phyloP scores from a whole-genome alignment of 2,329 filamentous ascomycete genomes.

The Orbilia ellipsospora region DNA sequence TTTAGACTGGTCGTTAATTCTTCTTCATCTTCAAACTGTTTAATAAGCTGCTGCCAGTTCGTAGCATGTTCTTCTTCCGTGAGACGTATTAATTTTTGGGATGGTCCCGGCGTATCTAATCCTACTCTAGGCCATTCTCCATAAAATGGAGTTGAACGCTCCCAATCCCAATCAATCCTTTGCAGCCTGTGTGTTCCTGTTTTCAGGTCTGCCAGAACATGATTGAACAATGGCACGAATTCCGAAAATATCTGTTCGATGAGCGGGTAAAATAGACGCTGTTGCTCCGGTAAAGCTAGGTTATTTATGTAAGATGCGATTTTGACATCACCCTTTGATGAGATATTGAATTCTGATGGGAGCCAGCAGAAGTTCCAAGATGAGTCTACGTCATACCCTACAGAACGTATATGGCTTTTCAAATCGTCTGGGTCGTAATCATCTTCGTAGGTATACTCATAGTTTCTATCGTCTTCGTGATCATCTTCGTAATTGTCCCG shows the following conservation, averaged over 20 bases:
- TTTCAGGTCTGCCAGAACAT: constrained; percentile 20
- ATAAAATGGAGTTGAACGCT: background rate
- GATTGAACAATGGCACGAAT: constrained; percentile 31
- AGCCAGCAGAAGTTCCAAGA: background rate
- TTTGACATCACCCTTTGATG: background rate
- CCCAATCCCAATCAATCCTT: background rate
- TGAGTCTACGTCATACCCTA: background rate
- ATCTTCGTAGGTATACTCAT: too few relatives aligned
- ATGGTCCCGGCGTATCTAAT: too few relatives aligned
- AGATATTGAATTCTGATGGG: background rate
- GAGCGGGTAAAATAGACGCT: constrained; percentile 19
- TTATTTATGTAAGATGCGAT: background rate
- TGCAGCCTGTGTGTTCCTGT: background rate
- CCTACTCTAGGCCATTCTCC: too few relatives aligned
- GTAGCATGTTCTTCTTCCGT: background rate
- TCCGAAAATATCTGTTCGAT: constrained; percentile 17
- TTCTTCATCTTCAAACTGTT: background rate
- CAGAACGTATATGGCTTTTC: too few relatives aligned
- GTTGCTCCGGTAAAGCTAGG: background rate
- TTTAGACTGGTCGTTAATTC: background rate
- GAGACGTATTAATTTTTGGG: too few relatives aligned
- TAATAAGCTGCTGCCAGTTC: background rate
- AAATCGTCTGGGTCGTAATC: background rate
- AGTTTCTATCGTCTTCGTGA: too few relatives aligned
- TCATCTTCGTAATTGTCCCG: too few relatives aligned